Evolutionary conservation across 1,284 basidiomycete genomes (phyloP).

Genomic region (Pseudozyma tsukubaensis): DNA sequence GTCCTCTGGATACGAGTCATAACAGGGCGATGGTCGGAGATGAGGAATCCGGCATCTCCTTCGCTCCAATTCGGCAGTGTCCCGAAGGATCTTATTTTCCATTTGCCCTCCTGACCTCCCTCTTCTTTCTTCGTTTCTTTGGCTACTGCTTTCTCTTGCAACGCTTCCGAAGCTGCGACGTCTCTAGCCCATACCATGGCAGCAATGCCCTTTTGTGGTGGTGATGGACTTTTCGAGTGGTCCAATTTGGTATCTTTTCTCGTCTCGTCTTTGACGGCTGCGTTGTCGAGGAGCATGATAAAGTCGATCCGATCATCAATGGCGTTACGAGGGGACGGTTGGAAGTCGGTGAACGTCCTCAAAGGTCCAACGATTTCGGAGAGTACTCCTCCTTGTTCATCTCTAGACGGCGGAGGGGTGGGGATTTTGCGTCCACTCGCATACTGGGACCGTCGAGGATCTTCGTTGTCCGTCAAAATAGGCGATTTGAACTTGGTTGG

Average conservation of each 20-base stretch:
- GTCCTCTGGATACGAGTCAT: constrained; percentile 35
- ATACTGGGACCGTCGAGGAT: constrained; percentile 19
- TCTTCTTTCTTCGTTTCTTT: neutral
- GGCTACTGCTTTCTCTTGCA: no score
- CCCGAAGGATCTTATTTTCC: constrained; percentile 44
- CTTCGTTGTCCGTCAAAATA: constrained; percentile 43
- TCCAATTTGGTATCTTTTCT: constrained; percentile 21
- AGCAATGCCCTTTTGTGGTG: neutral
- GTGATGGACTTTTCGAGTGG: constrained; percentile 19
- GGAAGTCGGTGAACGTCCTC: constrained; percentile 51
- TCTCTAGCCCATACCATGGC: constrained; percentile 4
- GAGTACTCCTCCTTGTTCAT: constrained; percentile 11
- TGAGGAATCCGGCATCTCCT: constrained; percentile 50
- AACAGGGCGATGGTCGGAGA: constrained; percentile 54
- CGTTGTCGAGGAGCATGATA: constrained; percentile 46
- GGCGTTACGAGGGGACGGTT: constrained; percentile 25
- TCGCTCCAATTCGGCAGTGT: constrained; percentile 55
- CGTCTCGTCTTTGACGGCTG: constrained; percentile 35
- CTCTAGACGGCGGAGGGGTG: neutral
- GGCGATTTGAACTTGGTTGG: constrained; percentile 30
- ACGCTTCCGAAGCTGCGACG: neutral
- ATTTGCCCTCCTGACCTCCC: constrained; percentile 10
- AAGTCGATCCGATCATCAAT: constrained; percentile 54
- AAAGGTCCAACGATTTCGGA: constrained; percentile 35
- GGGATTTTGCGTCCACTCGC: constrained; percentile 20